Base-by-base conservation (phyloP, 2,329 filamentous ascomycete genomes). In the Gyromitra esculenta region DNA sequence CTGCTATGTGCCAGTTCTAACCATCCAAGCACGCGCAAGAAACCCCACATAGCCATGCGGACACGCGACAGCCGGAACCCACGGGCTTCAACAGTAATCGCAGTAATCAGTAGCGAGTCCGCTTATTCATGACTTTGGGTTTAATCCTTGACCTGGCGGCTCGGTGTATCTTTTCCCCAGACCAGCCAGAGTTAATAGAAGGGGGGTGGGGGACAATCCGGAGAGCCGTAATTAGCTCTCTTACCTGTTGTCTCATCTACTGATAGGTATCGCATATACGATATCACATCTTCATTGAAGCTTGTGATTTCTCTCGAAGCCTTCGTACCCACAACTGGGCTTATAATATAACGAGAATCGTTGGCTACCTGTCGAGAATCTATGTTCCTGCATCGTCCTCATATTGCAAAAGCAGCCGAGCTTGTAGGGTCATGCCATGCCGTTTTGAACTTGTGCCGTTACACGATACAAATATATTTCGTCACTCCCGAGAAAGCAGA, bases 131-230 rank as follows among this genome's bases (percentile, higher is more conserved):
- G 13, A 41, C 13, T 57, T 57, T 6, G 1, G 15, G 15, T 39
- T 59, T n/a, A 59, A 59, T 37, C 54, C 57, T 8, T 21, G n/a
- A 1, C 7, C 15, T 5, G 11, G 18, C 37, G 37, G 57, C 37
- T 62, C 37, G 57, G 57, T 37, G n/a, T 43, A 62, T 62, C 37
- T 31, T 35, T 56, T 35, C 9, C 9, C n/a, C 48, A 52, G 48
- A 15, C n/a, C 5, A 52, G 48, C 48, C 18, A n/a, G n/a, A 52
- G n/a, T 52, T 8, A n/a, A 52, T 18, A 52, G 48, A 52, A 8
- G 18, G 15, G 18, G n/a, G 6, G 6, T 1, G 18, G 15, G 18
- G n/a, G n/a, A 21, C 5, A 45, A 45, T 1, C 52, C 52, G 11
- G 13, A 56, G 25, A 56, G 52, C 25, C 21, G 52, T n/a, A 9